These are phyloP conservation scores for Strobilomyces echinocephalus DNA, from an alignment of 768 basidiomycete genomes.

Conservation along the genomic window DNA sequence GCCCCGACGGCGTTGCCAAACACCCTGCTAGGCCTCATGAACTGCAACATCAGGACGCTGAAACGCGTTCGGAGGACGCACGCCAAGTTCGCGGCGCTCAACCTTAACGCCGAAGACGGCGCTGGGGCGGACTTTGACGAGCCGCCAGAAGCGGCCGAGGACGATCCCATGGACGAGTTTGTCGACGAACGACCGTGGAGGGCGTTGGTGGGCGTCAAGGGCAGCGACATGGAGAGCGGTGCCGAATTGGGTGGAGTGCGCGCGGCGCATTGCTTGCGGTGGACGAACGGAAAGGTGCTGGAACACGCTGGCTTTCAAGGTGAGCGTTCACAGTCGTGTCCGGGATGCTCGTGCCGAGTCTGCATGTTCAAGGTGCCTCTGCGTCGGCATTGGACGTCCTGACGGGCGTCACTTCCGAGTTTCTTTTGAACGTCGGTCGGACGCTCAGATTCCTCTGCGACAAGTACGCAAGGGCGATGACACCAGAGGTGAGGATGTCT, in stretches of 20 bases:
- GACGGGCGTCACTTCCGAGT: constrained; percentile 72
- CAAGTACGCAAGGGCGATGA: constrained; percentile 76
- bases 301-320: constrained; percentile 94
- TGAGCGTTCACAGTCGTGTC: constrained; percentile 30
- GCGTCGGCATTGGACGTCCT: constrained; percentile 72
- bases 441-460: constrained; percentile 81
- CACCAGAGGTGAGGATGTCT: constrained; percentile 62
- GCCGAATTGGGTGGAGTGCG: constrained; percentile 58
- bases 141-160: constrained; percentile 31
- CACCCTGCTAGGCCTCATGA: constrained; percentile 66
- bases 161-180: constrained; percentile 24
- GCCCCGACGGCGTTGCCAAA: constrained; percentile 28
- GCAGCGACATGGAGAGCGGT: constrained; percentile 13
- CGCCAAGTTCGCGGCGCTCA: constrained; percentile 60
- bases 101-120: constrained; percentile 32
- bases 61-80: constrained; percentile 70
- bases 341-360: constrained; percentile 2
- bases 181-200: constrained; percentile 64
- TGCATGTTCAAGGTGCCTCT: constrained; percentile 56
- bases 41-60: constrained; percentile 70
- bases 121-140: constrained; percentile 34
- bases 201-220: constrained; percentile 18
- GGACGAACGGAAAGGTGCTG: constrained; percentile 71
- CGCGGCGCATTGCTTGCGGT: constrained; percentile 61
- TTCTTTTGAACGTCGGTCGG: constrained; percentile 78